phyloP scores from a whole-genome alignment of 1,139 yeast species.

The Yamadazyma taylorii region DNA sequence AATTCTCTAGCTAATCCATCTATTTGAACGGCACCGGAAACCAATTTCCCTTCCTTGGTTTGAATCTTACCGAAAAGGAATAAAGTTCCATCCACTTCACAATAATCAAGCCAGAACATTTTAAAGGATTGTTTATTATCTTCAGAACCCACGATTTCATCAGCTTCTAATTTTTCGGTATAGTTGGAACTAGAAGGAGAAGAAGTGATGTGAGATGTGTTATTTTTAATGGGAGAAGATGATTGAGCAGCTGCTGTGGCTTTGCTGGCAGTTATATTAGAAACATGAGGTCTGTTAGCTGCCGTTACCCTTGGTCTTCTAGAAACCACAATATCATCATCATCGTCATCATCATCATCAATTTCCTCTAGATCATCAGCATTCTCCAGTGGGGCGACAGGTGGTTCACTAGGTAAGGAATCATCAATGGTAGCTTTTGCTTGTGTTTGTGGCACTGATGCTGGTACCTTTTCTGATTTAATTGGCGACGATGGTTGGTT shows the following conservation, averaged over 20 bases:
- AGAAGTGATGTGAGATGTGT: slow-evolving; percentile 11
- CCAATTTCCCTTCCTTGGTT: slow-evolving; percentile 57
- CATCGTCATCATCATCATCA: slow-evolving; percentile 52
- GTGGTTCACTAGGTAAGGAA: slow-evolving; percentile 2
- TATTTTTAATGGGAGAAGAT: slow-evolving; percentile 23
- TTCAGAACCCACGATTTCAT: slow-evolving; percentile 41
- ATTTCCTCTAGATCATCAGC: slow-evolving; percentile 31
- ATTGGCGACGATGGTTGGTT: slow-evolving; percentile 36
- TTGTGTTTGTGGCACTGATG: no score
- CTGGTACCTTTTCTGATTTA: slow-evolving; percentile 19
- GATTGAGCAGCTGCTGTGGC: slow-evolving; percentile 13
- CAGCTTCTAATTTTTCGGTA: slow-evolving; percentile 48
- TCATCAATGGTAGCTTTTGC: neutral
- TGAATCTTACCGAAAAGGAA: slow-evolving; percentile 81
- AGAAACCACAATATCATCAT: slow-evolving; percentile 52
- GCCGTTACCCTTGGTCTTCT: slow-evolving; percentile 46
- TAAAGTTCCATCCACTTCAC: slow-evolving; percentile 70
- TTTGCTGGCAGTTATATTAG: slow-evolving; percentile 23
- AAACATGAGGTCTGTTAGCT: slow-evolving; percentile 22
- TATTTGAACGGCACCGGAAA: slow-evolving; percentile 79
- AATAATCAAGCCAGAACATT: slow-evolving; percentile 90
- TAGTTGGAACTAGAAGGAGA: slow-evolving; percentile 21
- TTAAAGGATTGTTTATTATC: slow-evolving; percentile 45
- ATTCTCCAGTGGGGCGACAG: slow-evolving; percentile 1
- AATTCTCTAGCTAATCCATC: slow-evolving; percentile 71